These are phyloP conservation scores for Metschnikowia lochheadii DNA, from an alignment of 805 yeast genomes.

Conservation along the genomic window DNA sequence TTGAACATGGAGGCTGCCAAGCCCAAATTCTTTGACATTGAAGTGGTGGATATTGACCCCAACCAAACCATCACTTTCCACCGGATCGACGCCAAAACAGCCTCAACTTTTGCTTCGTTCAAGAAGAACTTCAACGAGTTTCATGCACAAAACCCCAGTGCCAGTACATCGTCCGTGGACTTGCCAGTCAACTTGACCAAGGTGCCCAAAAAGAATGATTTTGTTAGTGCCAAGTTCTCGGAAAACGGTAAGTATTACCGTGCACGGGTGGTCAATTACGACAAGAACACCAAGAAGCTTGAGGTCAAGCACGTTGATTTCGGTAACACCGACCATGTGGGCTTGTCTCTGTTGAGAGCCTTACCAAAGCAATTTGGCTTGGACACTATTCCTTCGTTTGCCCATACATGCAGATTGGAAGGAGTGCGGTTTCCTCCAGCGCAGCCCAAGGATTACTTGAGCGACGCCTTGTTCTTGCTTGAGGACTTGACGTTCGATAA, in stretches of 20 bases:
- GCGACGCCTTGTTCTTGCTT: constrained; percentile 50
- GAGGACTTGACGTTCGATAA: constrained; percentile 51
- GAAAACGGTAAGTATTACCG: constrained; percentile 57
- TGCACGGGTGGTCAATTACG: constrained; percentile 48
- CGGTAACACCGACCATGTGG: constrained; percentile 50
- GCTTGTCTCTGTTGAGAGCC: constrained; percentile 42
- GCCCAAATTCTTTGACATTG: constrained; percentile 48
- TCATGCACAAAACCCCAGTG: constrained; percentile 36
- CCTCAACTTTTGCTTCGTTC: constrained; percentile 37
- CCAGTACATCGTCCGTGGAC: constrained; percentile 34
- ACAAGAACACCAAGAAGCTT: constrained; percentile 39
- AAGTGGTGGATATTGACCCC: constrained; percentile 47
- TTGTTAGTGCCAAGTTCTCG: constrained; percentile 50
- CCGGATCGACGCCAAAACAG: constrained; percentile 34
- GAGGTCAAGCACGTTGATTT: constrained; percentile 59
- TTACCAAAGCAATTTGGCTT: constrained; percentile 49
- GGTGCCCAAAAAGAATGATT: constrained; percentile 51
- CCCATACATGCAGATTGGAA: constrained; percentile 51
- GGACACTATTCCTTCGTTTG: constrained; percentile 46
- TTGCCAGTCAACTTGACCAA: constrained; percentile 37
- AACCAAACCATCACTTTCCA: constrained; percentile 42
- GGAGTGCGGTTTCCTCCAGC: constrained; percentile 56
- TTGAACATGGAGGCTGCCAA: constrained; percentile 24
- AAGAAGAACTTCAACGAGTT: constrained; percentile 46
- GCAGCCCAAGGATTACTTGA: constrained; percentile 49